Evolutionary conservation across 1,139 yeast genomes (phyloP).

Genomic region (Wickerhamomyces sp.): DNA sequence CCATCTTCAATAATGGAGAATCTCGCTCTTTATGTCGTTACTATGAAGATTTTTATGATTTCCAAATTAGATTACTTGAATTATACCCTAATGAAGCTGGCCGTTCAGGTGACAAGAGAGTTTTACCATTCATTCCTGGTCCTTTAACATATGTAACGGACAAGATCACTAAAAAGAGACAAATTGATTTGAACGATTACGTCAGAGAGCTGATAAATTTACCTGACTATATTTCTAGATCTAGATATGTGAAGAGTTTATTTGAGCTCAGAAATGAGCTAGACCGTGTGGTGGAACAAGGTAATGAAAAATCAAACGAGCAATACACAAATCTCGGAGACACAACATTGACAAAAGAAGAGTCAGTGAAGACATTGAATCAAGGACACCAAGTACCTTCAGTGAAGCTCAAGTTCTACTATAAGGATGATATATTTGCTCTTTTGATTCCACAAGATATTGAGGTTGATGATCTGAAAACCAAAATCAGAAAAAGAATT

Average conservation of each 20-base stretch:
- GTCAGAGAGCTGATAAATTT: conserved; percentile 68
- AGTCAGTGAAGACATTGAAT: conserved; percentile 18
- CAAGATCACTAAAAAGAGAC: conserved; percentile 76
- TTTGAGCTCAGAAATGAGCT: conserved; percentile 53
- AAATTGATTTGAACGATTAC: conserved; percentile 81
- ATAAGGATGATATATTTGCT: conserved; percentile 88
- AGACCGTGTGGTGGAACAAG: conserved; percentile 39
- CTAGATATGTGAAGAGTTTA: conserved; percentile 62
- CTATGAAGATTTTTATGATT: conserved; percentile 94
- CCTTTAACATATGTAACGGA: conserved; percentile 93
- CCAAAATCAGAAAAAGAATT: conserved; percentile 64
- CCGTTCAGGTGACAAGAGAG: conserved; percentile 52
- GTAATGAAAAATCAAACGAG: conserved; percentile 30
- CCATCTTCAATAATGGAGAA: conserved; percentile 65
- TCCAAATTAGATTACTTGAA: conserved; percentile 80
- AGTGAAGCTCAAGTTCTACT: conserved; percentile 74
- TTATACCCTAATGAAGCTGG: conserved; percentile 94
- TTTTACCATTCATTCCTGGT: conserved; percentile 93
- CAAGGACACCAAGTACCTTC: conserved; percentile 10
- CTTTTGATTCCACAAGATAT: conserved; percentile 64
- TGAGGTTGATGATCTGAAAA: conserved; percentile 55
- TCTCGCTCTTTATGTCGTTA: conserved; percentile 74
- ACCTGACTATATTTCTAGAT: conserved; percentile 73
- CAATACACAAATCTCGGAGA: conserved; percentile 19
- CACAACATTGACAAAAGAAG: conserved; percentile 23